Evolutionary conservation across 164 flowering plant species (phyloP), one percentile per base, ranked within the genome.

Genomic region (Magnolia changhungtana): DNA sequence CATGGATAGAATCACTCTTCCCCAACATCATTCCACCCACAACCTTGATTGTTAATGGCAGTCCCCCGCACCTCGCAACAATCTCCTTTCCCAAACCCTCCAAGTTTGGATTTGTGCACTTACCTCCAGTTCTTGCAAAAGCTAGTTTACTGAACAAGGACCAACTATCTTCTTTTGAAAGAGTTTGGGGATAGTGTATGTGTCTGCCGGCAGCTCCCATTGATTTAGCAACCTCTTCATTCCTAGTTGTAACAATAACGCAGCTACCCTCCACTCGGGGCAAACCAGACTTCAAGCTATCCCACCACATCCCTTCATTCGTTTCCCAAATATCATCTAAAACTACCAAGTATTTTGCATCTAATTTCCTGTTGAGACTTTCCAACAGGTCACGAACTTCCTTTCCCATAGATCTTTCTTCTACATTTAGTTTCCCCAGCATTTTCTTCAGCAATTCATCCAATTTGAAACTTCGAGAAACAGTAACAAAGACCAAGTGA

Each of bases 11-110:
- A 64, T 64, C 10, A 11, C 27, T 8, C 9, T 64, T 64, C 10
- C 19, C 67, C 9, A n/a, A 27, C 67, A 64, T 64, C 67, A 64
- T 64, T 64, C 67, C 67, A 64, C 24, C 67, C 24, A 64, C 67
- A 8, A 20, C 23, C 67, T 20, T 64, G 10, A 64, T 64, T 20
- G 67, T 19, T 18, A 64, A 20, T 11, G 67, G 67, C 20, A 64
- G 27, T 9, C 67, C 67, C 21, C 27, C 27, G 19, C 67, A 64
- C 27, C 10, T 20, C 19, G 24, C 27, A n/a, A 64, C 67, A 19
- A 64, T 64, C 67, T 64, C 67, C 67, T 64, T 64, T 8, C 67
- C 67, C 9, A 18, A n/a, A 3, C 19, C 67, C 8, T n/a, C 27
- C 9, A 64, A 18, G 9, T 18, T 5, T 19, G 2, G 21, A 64